Conservation (phyloP, 805 yeast genomes). For the Blastobotrys chiropterorum region DNA sequence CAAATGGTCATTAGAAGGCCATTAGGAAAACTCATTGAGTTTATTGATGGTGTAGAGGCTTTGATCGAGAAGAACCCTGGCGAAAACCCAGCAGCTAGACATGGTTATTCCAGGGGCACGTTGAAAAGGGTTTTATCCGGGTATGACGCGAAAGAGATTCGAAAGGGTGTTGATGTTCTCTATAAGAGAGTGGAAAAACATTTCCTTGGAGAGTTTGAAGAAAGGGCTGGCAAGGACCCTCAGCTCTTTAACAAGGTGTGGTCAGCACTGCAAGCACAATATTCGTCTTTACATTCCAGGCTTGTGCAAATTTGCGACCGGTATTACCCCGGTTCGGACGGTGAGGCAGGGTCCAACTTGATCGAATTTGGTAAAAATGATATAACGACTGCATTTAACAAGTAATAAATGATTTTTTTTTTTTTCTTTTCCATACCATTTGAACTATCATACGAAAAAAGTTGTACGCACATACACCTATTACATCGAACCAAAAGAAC, state of each 20-base stretch:
- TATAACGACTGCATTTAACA: constrained; percentile 46
- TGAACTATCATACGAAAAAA: not conserved
- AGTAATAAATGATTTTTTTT: not conserved
- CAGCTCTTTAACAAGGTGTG: constrained; percentile 58
- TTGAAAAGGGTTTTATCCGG: constrained; percentile 51
- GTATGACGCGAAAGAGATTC: constrained; percentile 55
- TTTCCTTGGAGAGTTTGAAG: constrained; percentile 33
- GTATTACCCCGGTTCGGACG: constrained; percentile 37
- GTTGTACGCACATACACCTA: too few species aligned
- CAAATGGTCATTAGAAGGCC: constrained; percentile 43
- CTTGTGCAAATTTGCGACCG: constrained; percentile 50
- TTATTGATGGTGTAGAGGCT: constrained; percentile 58
- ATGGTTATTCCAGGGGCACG: constrained; percentile 55
- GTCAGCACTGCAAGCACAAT: constrained; percentile 62
- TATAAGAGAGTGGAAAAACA: constrained; percentile 53
- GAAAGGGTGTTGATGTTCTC: constrained; percentile 47
- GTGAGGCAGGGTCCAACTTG: constrained; percentile 40
- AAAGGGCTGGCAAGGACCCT: constrained; percentile 33
- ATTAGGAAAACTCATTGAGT: constrained; percentile 62
- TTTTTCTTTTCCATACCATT: not conserved
- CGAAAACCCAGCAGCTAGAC: constrained; percentile 48
- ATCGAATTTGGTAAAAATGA: constrained; percentile 49
- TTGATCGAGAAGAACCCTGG: constrained; percentile 36
- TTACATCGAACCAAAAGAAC: too few species aligned
- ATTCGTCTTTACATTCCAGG: constrained; percentile 50